Evolutionary conservation across 495 filamentous ascomycete genomes (phyloP), one percentile per base, ranked within the genome.

Genomic region (Aspergillus heteromorphus): DNA sequence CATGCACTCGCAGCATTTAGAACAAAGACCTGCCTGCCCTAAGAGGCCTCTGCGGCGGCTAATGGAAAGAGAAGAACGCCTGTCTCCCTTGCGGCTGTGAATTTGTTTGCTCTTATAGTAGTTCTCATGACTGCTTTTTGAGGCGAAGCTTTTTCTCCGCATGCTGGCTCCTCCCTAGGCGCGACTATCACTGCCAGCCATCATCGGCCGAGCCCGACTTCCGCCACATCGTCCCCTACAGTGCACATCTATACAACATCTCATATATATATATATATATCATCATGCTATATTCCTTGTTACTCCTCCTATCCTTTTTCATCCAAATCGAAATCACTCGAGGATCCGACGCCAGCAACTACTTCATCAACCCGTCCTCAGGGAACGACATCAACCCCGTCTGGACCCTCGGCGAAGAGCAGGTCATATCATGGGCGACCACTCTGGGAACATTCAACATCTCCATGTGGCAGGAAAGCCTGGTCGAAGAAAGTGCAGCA

Each of bases 401-500:
- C 23, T 57, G 54, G 54, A 43, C 23, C 10, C 10, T 51, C 21
- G 54, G 54, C 7, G 48, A 57, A 6, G 16, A 43, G 11, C 48
- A 57, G 42, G 48, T 51, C 11, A 47, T 57, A 21, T 50, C 54
- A 8, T 57, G 54, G 54, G 42, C 45, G 23, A 57, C 54, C 6
- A 57, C 54, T 7, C 21, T 47, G 11, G 54, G 23, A 1, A 40
- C 6, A 34, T 51, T 51, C 41, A 57, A 57, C 20, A 40, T 57
- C 48, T 51, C 54, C 38, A 16, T 57, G 18, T 57, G 54, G 54
- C 54, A 57, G 41, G 48, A 57, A 21, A 51, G 40, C 21, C 23
- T 54, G 17, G 40, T 47, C 0, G 17, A 45, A 10, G 20, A 47
- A n/a, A 9, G 23, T 14, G 53, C 53, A 18, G 31, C 43, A 1